phyloP scores from a whole-genome alignment of 106 monocot species.

The Dioscorea dumetorum region DNA sequence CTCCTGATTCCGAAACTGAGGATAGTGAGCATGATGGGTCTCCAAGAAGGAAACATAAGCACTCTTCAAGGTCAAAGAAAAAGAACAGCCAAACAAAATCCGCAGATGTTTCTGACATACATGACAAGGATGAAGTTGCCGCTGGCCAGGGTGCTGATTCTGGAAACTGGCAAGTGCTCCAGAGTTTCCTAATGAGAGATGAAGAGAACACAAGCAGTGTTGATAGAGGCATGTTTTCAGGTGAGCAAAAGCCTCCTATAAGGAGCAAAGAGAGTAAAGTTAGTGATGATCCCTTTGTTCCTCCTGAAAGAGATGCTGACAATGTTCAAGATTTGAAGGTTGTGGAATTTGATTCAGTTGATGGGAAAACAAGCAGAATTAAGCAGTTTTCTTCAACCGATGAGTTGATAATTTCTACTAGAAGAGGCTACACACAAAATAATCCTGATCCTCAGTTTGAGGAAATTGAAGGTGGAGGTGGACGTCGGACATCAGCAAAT shows the following conservation, averaged over 20 bases:
- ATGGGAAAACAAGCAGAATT: conserved; percentile 23
- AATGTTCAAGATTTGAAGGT: conserved; percentile 17
- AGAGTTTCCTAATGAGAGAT: conserved; percentile 74
- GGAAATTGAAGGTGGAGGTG: conserved; percentile 49
- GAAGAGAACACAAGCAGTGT: conserved; percentile 42
- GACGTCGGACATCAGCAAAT: conserved; percentile 26
- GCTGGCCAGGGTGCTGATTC: conserved; percentile 44
- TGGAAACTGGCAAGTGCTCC: conserved; percentile 85
- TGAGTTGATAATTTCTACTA: conserved; percentile 36
- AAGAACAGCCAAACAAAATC: conserved; percentile 32
- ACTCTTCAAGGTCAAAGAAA: conserved; percentile 43
- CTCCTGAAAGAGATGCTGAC: conserved; percentile 33
- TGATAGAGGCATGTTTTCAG: conserved; percentile 51
- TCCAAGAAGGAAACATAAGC: conserved; percentile 34
- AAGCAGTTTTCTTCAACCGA: conserved; percentile 31
- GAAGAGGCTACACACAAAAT: conserved; percentile 18
- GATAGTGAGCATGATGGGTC: conserved; percentile 27
- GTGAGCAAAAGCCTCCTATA: conserved; percentile 48
- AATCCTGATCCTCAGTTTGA: conserved; percentile 27
- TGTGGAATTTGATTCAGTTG: conserved; percentile 51
- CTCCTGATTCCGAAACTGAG: conserved; percentile 34
- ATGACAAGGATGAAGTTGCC: conserved; percentile 29
- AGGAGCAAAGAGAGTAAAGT: conserved; percentile 34
- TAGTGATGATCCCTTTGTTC: conserved; percentile 48
- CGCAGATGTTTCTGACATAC: conserved; percentile 19